These are phyloP conservation scores for Phytopythium chamaehyphon DNA, from an alignment of 352 stramenopile species.

Conservation along the genomic window DNA sequence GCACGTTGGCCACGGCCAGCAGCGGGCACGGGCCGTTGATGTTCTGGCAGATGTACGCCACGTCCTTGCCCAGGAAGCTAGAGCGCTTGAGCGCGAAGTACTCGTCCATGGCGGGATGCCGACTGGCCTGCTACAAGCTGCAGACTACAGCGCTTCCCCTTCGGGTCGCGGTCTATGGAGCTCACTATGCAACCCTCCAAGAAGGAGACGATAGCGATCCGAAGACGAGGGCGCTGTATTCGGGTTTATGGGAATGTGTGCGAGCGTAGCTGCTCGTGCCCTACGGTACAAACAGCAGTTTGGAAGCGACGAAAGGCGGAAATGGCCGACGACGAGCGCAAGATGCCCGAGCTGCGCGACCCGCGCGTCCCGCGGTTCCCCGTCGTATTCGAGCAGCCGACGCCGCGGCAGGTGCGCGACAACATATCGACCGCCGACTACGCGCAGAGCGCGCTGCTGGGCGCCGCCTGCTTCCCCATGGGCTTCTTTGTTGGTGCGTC, in stretches of 20 bases:
- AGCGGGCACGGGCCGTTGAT: slow-evolving; percentile 97
- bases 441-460: slow-evolving; percentile 36
- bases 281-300: not conserved
- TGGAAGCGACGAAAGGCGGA: too few species aligned
- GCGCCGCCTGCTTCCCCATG: slow-evolving; percentile 51
- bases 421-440: slow-evolving; percentile 53
- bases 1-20: slow-evolving; percentile 94
- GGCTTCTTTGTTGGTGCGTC: slow-evolving; percentile 69
- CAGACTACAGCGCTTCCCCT: not conserved
- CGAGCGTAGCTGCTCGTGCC: too few species aligned
- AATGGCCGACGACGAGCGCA: slow-evolving; percentile 21
- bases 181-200: too few species aligned
- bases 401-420: slow-evolving; percentile 45
- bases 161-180: not conserved
- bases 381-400: slow-evolving; percentile 61
- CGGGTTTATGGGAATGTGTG: too few species aligned
- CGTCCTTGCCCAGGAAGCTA: slow-evolving; percentile 70
- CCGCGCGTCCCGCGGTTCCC: slow-evolving; percentile 60
- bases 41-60: slow-evolving; percentile 96
- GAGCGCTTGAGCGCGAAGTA: slow-evolving; percentile 79
- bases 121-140: not conserved
- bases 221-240: too few species aligned
- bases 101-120: slow-evolving; percentile 33
- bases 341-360: slow-evolving; percentile 46
- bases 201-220: too few species aligned